Evolutionary conservation across 352 stramenopile species (phyloP).

Genomic region (Nothophytophthora sp.): DNA sequence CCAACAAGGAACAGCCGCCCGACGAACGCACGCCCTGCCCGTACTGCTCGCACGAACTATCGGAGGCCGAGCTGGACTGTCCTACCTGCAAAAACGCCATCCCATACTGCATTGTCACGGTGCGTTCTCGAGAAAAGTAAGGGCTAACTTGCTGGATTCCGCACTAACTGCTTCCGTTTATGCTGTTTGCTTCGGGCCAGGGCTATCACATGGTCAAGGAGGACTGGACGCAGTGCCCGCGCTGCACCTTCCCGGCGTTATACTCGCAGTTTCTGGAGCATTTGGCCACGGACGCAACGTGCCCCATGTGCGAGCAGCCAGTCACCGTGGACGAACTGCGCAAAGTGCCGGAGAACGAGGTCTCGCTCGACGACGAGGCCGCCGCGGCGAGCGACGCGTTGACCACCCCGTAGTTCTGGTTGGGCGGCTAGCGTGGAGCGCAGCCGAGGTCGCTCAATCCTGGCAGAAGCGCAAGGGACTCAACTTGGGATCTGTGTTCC

Average conservation of each 20-base stretch:
- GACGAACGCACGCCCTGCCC: conserved; percentile 81
- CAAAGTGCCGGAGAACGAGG: conserved; percentile 43
- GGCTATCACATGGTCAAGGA: conserved; percentile 94
- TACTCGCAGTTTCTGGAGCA: conserved; percentile 88
- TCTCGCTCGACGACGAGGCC: conserved; percentile 39
- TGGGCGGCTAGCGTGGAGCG: neutral
- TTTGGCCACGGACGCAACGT: conserved; percentile 65
- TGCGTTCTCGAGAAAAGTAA: conserved; percentile 25
- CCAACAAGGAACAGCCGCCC: conserved; percentile 86
- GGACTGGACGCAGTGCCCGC: conserved; percentile 92
- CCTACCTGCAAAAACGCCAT: conserved; percentile 91
- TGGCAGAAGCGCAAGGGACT: too few species aligned
- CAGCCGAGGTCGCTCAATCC: too few species aligned
- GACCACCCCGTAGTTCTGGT: neutral
- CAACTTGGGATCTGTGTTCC: too few species aligned
- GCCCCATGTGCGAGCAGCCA: conserved; percentile 78
- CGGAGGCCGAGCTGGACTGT: conserved; percentile 90
- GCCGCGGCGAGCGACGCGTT: neutral
- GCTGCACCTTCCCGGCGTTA: conserved; percentile 88
- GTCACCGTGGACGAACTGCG: conserved; percentile 32
- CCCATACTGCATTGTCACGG: conserved; percentile 93
- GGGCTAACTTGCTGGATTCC: neutral
- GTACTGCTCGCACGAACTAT: conserved; percentile 76
- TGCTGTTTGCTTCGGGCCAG: conserved; percentile 22
- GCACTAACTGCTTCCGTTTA: conserved; percentile 1